Evolutionary conservation across 441 rosid species (phyloP).

Genomic region (Caryocar brasiliense): DNA sequence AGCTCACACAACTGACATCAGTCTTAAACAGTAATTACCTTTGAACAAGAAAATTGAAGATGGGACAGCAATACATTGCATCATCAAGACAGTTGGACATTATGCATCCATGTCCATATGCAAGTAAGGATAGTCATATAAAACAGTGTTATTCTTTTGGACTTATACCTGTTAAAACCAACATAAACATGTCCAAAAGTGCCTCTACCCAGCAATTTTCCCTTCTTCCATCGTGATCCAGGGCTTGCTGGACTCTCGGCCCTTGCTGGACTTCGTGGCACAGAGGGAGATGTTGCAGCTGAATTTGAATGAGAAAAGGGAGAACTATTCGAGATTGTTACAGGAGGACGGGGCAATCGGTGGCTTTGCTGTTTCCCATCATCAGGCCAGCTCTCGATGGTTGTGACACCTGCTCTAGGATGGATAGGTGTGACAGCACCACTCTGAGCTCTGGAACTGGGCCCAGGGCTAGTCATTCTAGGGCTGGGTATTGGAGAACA

Average conservation of each 20-base stretch:
- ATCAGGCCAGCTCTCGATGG: constrained; percentile 45
- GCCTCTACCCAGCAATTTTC: constrained; percentile 34
- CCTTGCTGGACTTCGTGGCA: constrained; percentile 50
- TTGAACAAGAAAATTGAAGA: not conserved
- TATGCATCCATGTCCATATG: no score
- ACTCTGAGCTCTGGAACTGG: constrained; percentile 81
- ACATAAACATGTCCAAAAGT: constrained; percentile 39
- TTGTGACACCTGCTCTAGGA: constrained; percentile 61
- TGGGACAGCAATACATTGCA: no score
- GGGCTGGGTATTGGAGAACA: constrained; percentile 94
- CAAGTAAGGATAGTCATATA: no score
- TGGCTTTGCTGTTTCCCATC: constrained; percentile 61
- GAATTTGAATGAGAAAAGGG: constrained; percentile 44
- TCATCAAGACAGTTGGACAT: no score
- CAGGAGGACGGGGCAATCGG: constrained; percentile 53
- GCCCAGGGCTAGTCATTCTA: constrained; percentile 89
- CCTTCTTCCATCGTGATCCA: constrained; percentile 47
- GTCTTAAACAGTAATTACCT: constrained; percentile 1
- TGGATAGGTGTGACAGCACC: constrained; percentile 88
- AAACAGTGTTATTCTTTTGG: no score
- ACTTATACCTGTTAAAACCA: constrained; percentile 33
- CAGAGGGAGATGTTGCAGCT: constrained; percentile 41
- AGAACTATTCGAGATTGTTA: constrained; percentile 29
- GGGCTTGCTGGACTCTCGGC: constrained; percentile 35
- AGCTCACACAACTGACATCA: not conserved